Evolutionary conservation across 768 basidiomycete genomes (phyloP).

Genomic region (Suillus hirtellus): DNA sequence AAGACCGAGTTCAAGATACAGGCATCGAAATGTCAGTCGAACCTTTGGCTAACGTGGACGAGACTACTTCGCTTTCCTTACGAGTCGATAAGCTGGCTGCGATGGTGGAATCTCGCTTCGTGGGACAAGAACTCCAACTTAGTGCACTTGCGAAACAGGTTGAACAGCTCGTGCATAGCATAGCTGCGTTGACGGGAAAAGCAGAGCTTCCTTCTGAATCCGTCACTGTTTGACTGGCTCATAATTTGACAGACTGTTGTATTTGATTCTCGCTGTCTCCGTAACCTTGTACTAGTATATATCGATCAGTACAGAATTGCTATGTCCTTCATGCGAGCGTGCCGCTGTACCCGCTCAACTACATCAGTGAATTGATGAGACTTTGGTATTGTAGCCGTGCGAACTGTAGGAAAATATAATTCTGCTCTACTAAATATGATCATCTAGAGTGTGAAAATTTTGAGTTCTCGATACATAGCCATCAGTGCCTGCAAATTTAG

Average conservation of each 20-base stretch:
- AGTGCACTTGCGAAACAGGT: background rate
- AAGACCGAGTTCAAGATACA: background rate
- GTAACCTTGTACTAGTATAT: background rate
- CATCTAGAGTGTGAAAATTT: too few relatives aligned
- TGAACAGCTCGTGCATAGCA: background rate
- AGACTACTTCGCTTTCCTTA: background rate
- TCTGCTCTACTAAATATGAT: too few relatives aligned
- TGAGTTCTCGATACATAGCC: too few relatives aligned
- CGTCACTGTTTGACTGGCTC: background rate
- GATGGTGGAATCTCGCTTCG: conserved; percentile 3
- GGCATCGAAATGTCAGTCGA: background rate
- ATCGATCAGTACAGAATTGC: background rate
- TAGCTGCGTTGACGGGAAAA: background rate
- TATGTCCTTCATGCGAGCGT: background rate
- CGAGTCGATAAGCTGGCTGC: background rate
- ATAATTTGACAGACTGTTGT: background rate
- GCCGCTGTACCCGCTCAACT: too few relatives aligned
- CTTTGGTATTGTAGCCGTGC: too few relatives aligned
- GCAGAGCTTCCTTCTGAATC: background rate
- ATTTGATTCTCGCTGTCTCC: background rate
- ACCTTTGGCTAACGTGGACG: background rate
- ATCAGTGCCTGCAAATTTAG: too few relatives aligned
- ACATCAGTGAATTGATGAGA: too few relatives aligned
- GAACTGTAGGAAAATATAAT: too few relatives aligned
- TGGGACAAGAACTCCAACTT: background rate